Evolutionary conservation across 2,329 filamentous ascomycete species (phyloP), one percentile per base, ranked within the genome.

Genomic region (Bipolaris oryzae): DNA sequence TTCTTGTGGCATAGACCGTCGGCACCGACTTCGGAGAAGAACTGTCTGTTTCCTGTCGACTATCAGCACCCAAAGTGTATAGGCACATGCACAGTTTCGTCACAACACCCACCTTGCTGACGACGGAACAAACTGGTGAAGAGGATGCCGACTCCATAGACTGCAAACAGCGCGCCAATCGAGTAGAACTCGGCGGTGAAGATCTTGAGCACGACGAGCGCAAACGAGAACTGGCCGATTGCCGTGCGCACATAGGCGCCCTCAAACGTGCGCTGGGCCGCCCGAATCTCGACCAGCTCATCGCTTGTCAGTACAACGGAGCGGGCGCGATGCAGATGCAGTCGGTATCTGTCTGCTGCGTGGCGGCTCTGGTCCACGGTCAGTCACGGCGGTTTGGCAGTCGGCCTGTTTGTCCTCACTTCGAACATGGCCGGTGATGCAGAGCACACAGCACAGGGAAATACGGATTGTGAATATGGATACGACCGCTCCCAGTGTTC

Each of bases 171-270:
- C 6, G 95, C 95, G n/a, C 95, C 95, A 61, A 97, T 96, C 66
- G 89, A 87, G 78, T 98, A 98, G 81, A 99, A 98, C 74, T 98
- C 95, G 50, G 88, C 85, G 7, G 92, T 97, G 80, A 99, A 98
- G 77, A 99, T 96, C 80, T 96, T 96, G 66, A 96, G 86, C 50
- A 99, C 91, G 61, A 99, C 88, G 47, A 99, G 87, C 18, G 94
- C 89, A 76, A 99, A 98, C 54, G 90, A 94, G 80, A 98, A 98
- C 72, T 98, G 93, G 3, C 91, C 91, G 18, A 99, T 86, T 2
- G 94, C 93, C 0, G 95, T 99, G 59, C 95, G 90, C 72, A 97
- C 89, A 78, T 98, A 99, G 20, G 95, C 95, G 20, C 95, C 95
- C 78, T 99, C 95, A 69, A 98, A 99, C 1, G 95, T 99, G 52